Percentiles rank a stretch among this genome's conserved stretches.
Conservation (phyloP, 768 basidiomycete genomes). For the Boletus patriciae region DNA sequence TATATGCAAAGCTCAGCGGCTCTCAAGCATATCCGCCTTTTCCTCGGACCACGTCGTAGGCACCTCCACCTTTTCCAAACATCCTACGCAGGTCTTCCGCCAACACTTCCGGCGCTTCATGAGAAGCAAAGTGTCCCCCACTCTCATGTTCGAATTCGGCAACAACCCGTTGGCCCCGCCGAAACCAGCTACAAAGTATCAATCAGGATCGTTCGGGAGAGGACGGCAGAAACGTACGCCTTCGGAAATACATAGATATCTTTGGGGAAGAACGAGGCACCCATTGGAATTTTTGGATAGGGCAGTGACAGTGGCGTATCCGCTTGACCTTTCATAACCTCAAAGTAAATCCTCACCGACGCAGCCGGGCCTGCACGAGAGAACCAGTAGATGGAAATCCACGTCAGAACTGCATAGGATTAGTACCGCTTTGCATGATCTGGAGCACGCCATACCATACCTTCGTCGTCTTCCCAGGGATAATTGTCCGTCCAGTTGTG, state of each 20-base stretch:
- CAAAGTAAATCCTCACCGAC: slow-evolving; percentile 59
- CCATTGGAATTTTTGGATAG: slow-evolving; percentile 40
- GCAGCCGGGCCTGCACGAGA: slow-evolving; percentile 59
- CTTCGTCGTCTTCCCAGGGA: slow-evolving; percentile 58
- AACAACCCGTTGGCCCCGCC: slow-evolving; percentile 40
- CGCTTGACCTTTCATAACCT: slow-evolving; percentile 27
- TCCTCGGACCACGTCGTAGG: slow-evolving; percentile 47
- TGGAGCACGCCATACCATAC: slow-evolving; percentile 28
- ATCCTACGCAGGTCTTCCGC: slow-evolving; percentile 53
- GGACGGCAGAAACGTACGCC: slow-evolving; percentile 33
- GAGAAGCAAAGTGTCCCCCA: slow-evolving; percentile 61
- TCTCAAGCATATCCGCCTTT: slow-evolving; percentile 41
- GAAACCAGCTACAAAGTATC: slow-evolving; percentile 40
- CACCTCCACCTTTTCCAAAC: slow-evolving; percentile 54
- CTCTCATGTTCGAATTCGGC: slow-evolving; percentile 48
- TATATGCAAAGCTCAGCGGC: too few species aligned
- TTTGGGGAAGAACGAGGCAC: slow-evolving; percentile 51
- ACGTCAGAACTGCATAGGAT: slow-evolving; percentile 49
- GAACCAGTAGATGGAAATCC: slow-evolving; percentile 61
- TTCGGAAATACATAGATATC: slow-evolving; percentile 40
- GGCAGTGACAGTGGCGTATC: neutral
- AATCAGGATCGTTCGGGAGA: neutral
- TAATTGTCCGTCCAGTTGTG: slow-evolving; percentile 51
- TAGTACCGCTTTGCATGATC: neutral
- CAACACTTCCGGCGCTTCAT: slow-evolving; percentile 49